Conservation (phyloP, 1,139 yeast genomes). For the Yamadazyma atlantica region DNA sequence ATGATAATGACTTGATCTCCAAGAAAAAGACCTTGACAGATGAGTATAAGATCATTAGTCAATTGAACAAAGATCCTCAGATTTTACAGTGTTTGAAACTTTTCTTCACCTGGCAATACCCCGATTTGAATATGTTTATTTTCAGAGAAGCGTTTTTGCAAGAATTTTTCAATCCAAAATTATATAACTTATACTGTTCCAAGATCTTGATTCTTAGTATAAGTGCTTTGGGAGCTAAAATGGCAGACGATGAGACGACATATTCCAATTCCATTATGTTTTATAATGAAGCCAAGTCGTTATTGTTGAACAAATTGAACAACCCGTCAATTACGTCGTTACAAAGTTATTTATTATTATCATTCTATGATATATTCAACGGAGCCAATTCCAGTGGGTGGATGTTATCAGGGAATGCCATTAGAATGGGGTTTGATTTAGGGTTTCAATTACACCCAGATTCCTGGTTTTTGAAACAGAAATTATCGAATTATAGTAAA, state of each 20-base stretch:
- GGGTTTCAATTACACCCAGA: constrained; percentile 65
- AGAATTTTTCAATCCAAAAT: constrained; percentile 53
- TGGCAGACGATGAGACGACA: constrained; percentile 44
- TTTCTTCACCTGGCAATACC: constrained; percentile 66
- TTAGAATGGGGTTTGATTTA: constrained; percentile 63
- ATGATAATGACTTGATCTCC: constrained; percentile 33
- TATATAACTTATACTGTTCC: constrained; percentile 50
- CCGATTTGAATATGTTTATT: constrained; percentile 61
- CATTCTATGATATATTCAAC: constrained; percentile 46
- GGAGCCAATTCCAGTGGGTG: constrained; percentile 60
- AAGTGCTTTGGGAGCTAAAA: constrained; percentile 56
- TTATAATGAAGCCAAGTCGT: constrained; percentile 46
- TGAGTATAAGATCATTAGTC: constrained; percentile 24
- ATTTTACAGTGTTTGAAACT: constrained; percentile 51
- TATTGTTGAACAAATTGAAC: constrained; percentile 40
- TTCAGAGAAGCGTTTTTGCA: constrained; percentile 64
- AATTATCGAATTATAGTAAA: constrained; percentile 14
- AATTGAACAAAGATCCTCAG: constrained; percentile 38
- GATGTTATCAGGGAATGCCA: constrained; percentile 61
- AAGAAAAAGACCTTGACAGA: constrained; percentile 21
- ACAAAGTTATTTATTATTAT: constrained; percentile 17
- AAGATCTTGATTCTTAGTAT: constrained; percentile 51
- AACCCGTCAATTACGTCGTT: constrained; percentile 19
- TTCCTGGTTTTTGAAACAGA: constrained; percentile 47
- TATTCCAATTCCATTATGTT: constrained; percentile 38